phyloP scores from a whole-genome alignment of 495 filamentous ascomycete genomes.

The Aspergillus avenaceus region DNA sequence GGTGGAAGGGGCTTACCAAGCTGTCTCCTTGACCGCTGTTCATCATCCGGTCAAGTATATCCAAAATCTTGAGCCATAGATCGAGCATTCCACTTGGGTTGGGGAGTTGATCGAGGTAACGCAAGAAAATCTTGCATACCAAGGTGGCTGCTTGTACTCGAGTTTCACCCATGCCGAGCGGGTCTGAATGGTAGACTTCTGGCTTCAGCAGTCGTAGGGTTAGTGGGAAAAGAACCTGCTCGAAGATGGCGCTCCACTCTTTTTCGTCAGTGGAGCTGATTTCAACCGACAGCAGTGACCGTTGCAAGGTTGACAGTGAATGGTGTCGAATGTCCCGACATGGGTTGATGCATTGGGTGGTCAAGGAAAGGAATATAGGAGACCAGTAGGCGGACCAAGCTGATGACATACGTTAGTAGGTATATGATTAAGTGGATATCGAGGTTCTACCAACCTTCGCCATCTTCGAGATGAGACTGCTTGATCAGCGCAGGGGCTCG shows the following conservation, averaged over 20 bases:
- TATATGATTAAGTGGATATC: conserved; percentile 1
- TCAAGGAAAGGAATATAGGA: conserved; percentile 85
- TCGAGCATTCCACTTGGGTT: conserved; percentile 91
- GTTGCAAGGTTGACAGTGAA: conserved; percentile 82
- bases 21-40: conserved; percentile 92
- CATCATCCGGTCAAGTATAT: conserved; percentile 94
- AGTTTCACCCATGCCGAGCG: conserved; percentile 91
- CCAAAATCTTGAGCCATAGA: conserved; percentile 87
- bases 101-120: conserved; percentile 80
- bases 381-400: conserved; percentile 99
- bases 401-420: conserved; percentile 21
- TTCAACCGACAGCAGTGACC: conserved; percentile 76
- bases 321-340: conserved; percentile 90
- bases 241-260: conserved; percentile 94
- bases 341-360: conserved; percentile 87
- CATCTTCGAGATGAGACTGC: conserved; percentile 86
- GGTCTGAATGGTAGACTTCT: conserved; percentile 90
- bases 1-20: conserved; percentile 54
- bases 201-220: conserved; percentile 86
- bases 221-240: conserved; percentile 92
- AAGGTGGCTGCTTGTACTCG: conserved; percentile 87
- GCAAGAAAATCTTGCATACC: conserved; percentile 91
- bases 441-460: conserved; percentile 56
- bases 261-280: conserved; percentile 71
- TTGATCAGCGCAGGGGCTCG: conserved; percentile 82